Conservation (phyloP, 2,329 filamentous ascomycete genomes). For the Colletotrichum chrysophilum region DNA sequence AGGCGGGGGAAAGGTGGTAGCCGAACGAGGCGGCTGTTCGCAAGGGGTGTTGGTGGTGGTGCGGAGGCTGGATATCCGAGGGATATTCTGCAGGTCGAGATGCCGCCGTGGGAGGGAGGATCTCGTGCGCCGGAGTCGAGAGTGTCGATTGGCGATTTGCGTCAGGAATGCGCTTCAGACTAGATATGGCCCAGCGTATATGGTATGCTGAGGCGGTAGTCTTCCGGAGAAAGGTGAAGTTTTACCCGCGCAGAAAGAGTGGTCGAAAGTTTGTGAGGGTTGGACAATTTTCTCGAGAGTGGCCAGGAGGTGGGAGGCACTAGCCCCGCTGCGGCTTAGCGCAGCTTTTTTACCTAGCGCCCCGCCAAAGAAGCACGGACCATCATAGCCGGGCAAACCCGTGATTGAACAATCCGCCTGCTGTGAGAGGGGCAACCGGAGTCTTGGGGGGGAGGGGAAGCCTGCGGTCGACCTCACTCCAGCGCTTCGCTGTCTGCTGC, state of each 20-base stretch:
- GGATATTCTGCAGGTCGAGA: constrained; percentile 6
- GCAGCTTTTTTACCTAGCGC: constrained; percentile 14
- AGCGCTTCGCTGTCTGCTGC: background rate
- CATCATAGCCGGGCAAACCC: constrained; percentile 8
- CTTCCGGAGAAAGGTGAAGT: constrained; percentile 43
- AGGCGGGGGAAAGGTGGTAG: constrained; percentile 20
- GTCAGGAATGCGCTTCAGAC: constrained; percentile 40
- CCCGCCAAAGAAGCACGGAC: constrained; percentile 16
- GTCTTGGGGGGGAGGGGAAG: background rate
- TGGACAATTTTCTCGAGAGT: constrained; percentile 46
- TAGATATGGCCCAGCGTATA: constrained; percentile 25
- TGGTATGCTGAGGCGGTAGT: constrained; percentile 41
- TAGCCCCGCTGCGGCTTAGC: constrained; percentile 31
- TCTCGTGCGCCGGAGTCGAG: background rate
- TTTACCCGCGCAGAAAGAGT: constrained; percentile 46
- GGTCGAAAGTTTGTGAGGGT: constrained; percentile 42
- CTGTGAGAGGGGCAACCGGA: background rate
- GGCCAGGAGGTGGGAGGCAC: constrained; percentile 44
- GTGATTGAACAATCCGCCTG: constrained; percentile 23
- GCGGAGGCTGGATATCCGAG: constrained; percentile 19
- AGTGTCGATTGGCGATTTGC: constrained; percentile 25
- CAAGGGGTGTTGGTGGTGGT: constrained; percentile 13
- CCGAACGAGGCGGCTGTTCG: constrained; percentile 18
- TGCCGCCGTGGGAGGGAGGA: background rate
- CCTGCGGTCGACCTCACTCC: background rate